These are phyloP conservation scores for Scedosporium boydii DNA, from an alignment of 2,329 filamentous ascomycete genomes.

Conservation along the genomic window DNA sequence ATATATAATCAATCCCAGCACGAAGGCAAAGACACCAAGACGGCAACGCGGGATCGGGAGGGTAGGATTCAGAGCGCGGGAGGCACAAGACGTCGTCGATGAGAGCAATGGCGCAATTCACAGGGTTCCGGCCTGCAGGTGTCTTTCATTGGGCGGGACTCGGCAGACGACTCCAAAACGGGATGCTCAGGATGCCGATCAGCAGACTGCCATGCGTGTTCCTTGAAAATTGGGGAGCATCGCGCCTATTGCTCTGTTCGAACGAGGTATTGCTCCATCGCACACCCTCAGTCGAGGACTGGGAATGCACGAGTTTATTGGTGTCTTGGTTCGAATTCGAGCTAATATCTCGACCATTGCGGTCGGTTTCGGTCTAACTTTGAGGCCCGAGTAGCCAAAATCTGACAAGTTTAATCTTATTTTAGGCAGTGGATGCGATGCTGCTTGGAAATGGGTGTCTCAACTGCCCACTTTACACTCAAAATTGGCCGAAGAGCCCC, in stretches of 20 bases:
- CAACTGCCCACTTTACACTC: background rate
- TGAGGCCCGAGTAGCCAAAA: background rate
- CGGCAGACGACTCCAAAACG: background rate
- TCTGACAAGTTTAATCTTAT: background rate
- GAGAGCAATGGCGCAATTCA: background rate
- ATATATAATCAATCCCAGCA: background rate
- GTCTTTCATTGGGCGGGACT: background rate
- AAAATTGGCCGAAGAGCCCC: background rate
- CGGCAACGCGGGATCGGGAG: background rate
- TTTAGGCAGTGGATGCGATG: background rate
- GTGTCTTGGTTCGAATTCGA: background rate
- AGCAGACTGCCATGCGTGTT: background rate
- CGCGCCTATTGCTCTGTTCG: background rate
- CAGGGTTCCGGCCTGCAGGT: background rate
- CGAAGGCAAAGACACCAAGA: background rate
- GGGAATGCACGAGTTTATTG: background rate
- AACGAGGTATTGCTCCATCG: background rate
- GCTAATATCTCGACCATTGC: background rate
- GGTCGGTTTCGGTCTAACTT: background rate
- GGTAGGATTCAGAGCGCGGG: background rate
- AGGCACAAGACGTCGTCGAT: background rate
- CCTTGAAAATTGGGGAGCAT: background rate
- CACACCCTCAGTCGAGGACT: background rate
- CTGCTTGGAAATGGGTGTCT: background rate
- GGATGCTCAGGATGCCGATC: background rate